Conservation (phyloP, 768 basidiomycete genomes). For the Leccinum imitatum region DNA sequence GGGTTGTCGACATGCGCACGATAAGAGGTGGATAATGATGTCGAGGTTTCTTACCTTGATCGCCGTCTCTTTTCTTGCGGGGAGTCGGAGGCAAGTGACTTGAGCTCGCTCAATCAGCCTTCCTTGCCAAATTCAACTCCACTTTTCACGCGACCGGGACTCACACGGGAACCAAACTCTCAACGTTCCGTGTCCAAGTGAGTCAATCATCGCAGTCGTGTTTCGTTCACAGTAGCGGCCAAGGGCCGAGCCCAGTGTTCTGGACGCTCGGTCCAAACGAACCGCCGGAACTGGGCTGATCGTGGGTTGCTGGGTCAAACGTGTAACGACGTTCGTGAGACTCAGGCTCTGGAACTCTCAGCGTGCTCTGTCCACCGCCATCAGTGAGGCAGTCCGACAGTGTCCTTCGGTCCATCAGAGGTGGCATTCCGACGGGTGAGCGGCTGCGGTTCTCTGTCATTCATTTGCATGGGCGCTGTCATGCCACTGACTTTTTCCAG, state of each 20-base stretch:
- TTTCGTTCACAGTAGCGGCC: background rate
- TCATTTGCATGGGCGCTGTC: background rate
- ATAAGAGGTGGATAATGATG: conserved; percentile 2
- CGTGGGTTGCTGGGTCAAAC: background rate
- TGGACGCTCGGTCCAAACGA: background rate
- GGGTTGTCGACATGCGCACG: conserved; percentile 1
- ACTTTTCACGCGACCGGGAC: conserved; percentile 11
- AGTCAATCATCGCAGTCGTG: too few species aligned
- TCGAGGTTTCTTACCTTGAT: background rate
- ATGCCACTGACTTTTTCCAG: conserved; percentile 2
- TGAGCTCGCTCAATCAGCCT: background rate
- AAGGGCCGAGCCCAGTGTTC: background rate
- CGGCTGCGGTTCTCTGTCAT: background rate
- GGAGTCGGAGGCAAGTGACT: background rate
- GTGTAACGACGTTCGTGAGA: background rate
- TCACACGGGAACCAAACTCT: background rate
- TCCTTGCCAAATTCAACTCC: conserved; percentile 5
- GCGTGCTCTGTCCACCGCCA: background rate
- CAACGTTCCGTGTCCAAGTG: too few species aligned
- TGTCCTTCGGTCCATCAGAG: background rate
- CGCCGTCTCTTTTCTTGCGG: background rate
- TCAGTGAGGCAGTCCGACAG: background rate
- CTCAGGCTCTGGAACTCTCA: background rate
- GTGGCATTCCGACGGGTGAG: conserved; percentile 3
- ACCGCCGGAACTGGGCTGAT: background rate